Percentiles rank a stretch among this genome's conserved stretches.
Evolutionary conservation across 345 rosid genomes (phyloP).

Genomic region (Theobroma cacao): DNA sequence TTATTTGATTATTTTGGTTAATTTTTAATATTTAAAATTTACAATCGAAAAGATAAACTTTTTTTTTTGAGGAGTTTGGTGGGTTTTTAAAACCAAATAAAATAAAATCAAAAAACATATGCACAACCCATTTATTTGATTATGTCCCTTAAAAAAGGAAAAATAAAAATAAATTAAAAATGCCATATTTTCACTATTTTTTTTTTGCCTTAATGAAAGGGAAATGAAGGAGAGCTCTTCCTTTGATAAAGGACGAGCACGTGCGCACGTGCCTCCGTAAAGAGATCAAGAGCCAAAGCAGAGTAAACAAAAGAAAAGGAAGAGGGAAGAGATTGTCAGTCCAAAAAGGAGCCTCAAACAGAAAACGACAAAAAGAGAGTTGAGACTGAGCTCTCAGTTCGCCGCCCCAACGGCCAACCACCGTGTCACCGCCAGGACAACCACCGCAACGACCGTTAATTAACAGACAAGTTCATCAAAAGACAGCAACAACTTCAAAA

Average conservation of each 20-base stretch:
- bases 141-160: no score
- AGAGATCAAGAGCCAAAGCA: background rate
- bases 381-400: background rate
- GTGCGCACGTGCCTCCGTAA: conserved; percentile 8
- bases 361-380: conserved; percentile 1
- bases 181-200: no score
- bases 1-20: no score
- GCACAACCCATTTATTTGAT: no score
- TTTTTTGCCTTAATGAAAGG: background rate
- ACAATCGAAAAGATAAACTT: no score
- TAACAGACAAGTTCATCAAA: background rate
- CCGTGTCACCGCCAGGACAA: background rate
- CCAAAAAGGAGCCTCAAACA: conserved; percentile 1
- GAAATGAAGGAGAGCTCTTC: background rate
- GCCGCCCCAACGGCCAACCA: background rate
- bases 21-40: no score
- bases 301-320: background rate
- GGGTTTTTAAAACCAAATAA: no score
- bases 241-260: background rate
- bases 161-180: no score
- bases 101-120: no score
- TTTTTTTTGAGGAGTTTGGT: no score
- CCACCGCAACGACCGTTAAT: background rate
- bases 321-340: background rate
- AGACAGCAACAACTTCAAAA: background rate